These are phyloP conservation scores for Lactarius hengduanensis DNA, from an alignment of 768 basidiomycete genomes.

Conservation along the genomic window DNA sequence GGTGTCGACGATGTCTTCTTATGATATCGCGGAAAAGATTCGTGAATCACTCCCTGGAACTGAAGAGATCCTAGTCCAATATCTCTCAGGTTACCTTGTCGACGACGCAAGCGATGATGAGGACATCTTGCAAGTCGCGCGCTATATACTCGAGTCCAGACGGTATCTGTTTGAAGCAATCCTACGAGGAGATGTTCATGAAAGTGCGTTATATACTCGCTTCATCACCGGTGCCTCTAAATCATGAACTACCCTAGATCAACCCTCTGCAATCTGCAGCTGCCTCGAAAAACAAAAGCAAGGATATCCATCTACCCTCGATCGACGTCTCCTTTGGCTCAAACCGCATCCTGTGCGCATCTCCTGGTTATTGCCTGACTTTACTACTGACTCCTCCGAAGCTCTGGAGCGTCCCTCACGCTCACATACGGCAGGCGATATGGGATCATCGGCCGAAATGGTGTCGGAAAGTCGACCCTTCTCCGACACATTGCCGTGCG, in stretches of 20 bases:
- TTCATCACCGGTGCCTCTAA: not conserved
- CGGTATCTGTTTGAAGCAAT: conserved; percentile 60
- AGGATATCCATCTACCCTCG: conserved; percentile 90
- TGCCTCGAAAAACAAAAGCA: conserved; percentile 88
- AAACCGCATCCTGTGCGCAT: conserved; percentile 80
- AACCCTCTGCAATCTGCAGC: conserved; percentile 84
- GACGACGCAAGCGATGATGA: conserved; percentile 89
- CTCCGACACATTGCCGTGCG: conserved; percentile 92
- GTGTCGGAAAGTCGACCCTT: conserved; percentile 95
- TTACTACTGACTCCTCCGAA: conserved; percentile 34
- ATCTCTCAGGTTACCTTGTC: conserved; percentile 83
- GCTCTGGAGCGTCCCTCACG: conserved; percentile 82
- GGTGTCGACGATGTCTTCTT: conserved; percentile 52
- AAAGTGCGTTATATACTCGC: conserved; percentile 52
- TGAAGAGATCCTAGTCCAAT: conserved; percentile 83
- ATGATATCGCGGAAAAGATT: conserved; percentile 80
- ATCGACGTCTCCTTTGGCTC: conserved; percentile 98
- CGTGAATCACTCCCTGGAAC: conserved; percentile 66
- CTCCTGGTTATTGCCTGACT: conserved; percentile 7
- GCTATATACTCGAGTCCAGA: conserved; percentile 68
- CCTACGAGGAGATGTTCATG: conserved; percentile 99
- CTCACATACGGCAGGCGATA: conserved; percentile 57
- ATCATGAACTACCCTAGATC: conserved; percentile 48
- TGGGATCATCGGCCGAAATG: conserved; percentile 71
- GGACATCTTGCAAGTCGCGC: conserved; percentile 75